Evolutionary conservation across 2,329 filamentous ascomycete species (phyloP), one percentile per base, ranked within the genome.

Genomic region (Talaromyces sp.): DNA sequence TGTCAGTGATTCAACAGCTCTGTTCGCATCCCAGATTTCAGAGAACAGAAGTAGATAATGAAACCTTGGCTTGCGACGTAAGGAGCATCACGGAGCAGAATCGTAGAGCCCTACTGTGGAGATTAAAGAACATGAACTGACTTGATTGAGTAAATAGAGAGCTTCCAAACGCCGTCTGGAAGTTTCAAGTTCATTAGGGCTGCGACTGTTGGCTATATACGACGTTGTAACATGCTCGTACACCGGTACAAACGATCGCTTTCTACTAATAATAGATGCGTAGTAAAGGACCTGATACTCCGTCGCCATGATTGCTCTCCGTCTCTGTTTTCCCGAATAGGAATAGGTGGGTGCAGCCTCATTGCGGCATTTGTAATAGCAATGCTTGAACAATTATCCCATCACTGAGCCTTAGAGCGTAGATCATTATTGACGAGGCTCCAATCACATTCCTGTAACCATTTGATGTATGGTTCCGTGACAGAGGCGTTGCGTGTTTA

Each of bases 351-450:
- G 13, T 35, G 31, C 50, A 35, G 50, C 50, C 19, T 39, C 52
- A 39, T 56, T 37, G 33, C 33, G 52, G 31, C 33, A 56, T 39
- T 54, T 19, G 19, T n/a, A 54, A 13, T 54, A 35, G 27, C n/a
- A 33, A 11, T 49, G 19, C 19, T 10, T 54, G 33, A n/a, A 19
- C 9, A 35, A 54, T 7, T 10, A 41, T 58, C 37, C n/a, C 24
- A 58, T 27, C 9, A 41, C 56, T 22, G 22, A 43, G 37, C 5
- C 35, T 45, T n/a, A 11, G 22, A 6, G 22, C 9, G 61, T 62
- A 33, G 61, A 56, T 57, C 50, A 41, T 27, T 14, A 45, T 11
- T 24, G n/a, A 11, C 19, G 50, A 63, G 50, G 61, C 37, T 63
- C 61, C 61, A 63, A 63, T 57, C 27, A 62, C 14, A 62, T 43